A percentile compares a stretch with the other conserved stretches of the same genome.
These are phyloP conservation scores for Ophiostoma novo-ulmi DNA, from an alignment of 2,329 filamentous ascomycete species.

Conservation along the genomic window DNA sequence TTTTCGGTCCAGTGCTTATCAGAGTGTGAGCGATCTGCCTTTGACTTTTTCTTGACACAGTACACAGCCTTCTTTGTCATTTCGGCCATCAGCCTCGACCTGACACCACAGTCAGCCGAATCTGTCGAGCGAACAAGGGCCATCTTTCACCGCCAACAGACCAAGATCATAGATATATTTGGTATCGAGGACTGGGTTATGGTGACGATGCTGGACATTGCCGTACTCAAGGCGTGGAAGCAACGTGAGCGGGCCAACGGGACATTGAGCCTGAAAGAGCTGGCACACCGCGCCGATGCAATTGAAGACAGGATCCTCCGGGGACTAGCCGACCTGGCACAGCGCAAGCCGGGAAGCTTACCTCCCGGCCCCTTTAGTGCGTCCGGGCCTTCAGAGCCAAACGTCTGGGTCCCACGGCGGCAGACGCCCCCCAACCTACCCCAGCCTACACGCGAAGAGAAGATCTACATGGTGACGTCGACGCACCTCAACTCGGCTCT, in stretches of 20 bases:
- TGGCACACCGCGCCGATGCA: slow-evolving; percentile 19
- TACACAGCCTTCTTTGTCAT: slow-evolving; percentile 19
- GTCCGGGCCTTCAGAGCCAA: not conserved
- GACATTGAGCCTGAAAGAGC: slow-evolving; percentile 18
- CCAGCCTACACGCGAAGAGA: slow-evolving; percentile 7
- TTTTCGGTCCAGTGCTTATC: slow-evolving; percentile 19
- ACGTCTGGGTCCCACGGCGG: not conserved
- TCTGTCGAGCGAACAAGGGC: slow-evolving; percentile 20
- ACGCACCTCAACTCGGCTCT: slow-evolving; percentile 17
- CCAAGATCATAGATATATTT: slow-evolving; percentile 17
- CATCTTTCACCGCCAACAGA: slow-evolving; percentile 21
- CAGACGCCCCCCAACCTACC: not conserved
- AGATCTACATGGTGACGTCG: slow-evolving; percentile 20
- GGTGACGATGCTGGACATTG: slow-evolving; percentile 20
- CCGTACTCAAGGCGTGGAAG: slow-evolving; percentile 21
- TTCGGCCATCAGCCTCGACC: slow-evolving; percentile 15
- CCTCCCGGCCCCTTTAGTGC: not conserved
- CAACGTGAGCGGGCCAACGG: slow-evolving; percentile 20
- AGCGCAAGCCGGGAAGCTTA: not conserved
- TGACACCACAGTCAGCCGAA: slow-evolving; percentile 19
- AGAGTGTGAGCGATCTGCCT: slow-evolving; percentile 16
- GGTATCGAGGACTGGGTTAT: slow-evolving; percentile 21
- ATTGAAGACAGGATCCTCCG: slow-evolving; percentile 15
- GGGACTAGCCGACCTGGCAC: slow-evolving; percentile 15
- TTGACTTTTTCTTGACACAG: slow-evolving; percentile 19